A percentile compares a stretch with the other conserved stretches of the same genome.
These are phyloP conservation scores for Xerophyta viscosa DNA, from an alignment of 106 monocot species.

Conservation along the genomic window DNA sequence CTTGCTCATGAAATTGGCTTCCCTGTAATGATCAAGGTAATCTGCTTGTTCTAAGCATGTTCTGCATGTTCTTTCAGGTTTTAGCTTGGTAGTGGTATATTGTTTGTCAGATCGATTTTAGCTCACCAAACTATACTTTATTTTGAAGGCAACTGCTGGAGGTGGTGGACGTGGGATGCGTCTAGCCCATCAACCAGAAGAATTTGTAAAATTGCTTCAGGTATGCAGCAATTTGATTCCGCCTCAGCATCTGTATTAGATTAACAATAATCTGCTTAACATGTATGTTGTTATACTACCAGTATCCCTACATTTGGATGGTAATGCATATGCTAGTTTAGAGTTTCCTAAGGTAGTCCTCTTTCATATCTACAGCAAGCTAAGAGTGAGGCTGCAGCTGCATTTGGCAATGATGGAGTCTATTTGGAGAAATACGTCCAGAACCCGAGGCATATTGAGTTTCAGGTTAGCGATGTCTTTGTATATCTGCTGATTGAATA, in stretches of 20 bases:
- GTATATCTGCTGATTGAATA: no score
- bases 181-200: constrained; percentile 62
- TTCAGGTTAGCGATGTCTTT: constrained; percentile 63
- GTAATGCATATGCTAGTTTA: no score
- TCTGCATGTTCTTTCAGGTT: no score
- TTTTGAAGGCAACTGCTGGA: constrained; percentile 93
- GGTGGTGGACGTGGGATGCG: constrained; percentile 98
- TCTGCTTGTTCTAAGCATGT: neutral
- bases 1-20: constrained; percentile 76
- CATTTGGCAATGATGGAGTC: constrained; percentile 98
- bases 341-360: no score
- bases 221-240: constrained; percentile 28
- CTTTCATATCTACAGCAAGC: constrained; percentile 67
- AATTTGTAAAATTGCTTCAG: constrained; percentile 86
- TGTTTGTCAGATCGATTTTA: neutral
- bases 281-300: no score
- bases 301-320: no score
- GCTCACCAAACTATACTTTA: neutral
- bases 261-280: no score
- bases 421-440: constrained; percentile 87
- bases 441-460: constrained; percentile 94
- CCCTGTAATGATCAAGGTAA: constrained; percentile 97
- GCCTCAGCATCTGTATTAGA: no score
- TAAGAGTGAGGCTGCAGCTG: constrained; percentile 91
- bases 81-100: no score